phyloP scores from a whole-genome alignment of 2,329 filamentous ascomycete genomes.

The Sclerotinia sclerotiorum region DNA sequence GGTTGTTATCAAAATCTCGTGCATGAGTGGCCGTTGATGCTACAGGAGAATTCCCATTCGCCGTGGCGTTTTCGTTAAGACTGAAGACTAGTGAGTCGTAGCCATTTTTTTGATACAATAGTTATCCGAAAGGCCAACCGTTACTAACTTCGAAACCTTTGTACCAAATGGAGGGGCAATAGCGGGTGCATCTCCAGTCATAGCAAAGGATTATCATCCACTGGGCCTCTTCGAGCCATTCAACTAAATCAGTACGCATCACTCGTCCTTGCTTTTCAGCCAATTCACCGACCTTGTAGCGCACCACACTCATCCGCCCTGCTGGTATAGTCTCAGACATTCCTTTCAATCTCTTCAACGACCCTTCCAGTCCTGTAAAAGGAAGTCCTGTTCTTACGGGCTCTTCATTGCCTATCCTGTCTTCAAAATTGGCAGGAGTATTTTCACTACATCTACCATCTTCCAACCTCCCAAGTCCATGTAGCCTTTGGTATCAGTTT shows the following conservation, averaged over 20 bases:
- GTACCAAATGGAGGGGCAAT: constrained; percentile 47
- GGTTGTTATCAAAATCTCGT: too few species aligned
- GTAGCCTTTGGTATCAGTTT: constrained; percentile 28
- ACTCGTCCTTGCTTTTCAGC: constrained; percentile 2
- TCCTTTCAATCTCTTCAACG: constrained; percentile 55
- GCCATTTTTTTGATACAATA: background rate
- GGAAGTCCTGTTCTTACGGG: constrained; percentile 47
- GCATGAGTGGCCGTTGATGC: constrained; percentile 40
- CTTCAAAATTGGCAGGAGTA: background rate
- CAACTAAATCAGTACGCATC: constrained; percentile 33
- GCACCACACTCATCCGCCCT: constrained; percentile 56
- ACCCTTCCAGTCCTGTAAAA: constrained; percentile 57
- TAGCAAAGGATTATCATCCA: constrained; percentile 43
- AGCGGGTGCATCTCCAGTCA: constrained; percentile 46
- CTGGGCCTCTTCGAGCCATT: constrained; percentile 49
- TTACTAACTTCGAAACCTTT: constrained; percentile 42
- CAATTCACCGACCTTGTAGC: constrained; percentile 37
- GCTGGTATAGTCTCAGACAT: constrained; percentile 58
- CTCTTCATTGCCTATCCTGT: constrained; percentile 28
- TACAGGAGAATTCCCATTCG: constrained; percentile 53
- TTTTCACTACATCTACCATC: constrained; percentile 24
- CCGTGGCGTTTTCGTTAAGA: constrained; percentile 49
- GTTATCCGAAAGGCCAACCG: background rate
- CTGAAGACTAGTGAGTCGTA: constrained; percentile 38
- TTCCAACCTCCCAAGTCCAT: constrained; percentile 23